A percentile compares a stretch with the other conserved stretches of the same genome.
Evolutionary conservation across 2,329 filamentous ascomycete species (phyloP).

Genomic region (Aureobasidium sp.): DNA sequence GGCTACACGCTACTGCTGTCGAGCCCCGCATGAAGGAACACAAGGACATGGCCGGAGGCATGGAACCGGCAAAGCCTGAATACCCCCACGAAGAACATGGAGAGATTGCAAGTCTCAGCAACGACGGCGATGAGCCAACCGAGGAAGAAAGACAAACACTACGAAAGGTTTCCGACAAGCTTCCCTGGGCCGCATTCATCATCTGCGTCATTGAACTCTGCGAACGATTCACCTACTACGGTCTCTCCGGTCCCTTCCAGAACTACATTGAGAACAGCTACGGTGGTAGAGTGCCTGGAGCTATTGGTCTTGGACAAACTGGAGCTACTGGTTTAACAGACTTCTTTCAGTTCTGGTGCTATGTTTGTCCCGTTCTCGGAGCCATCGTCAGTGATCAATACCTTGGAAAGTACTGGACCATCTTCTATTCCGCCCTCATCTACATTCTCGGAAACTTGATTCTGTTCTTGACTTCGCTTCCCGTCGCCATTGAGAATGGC

Average conservation of each 20-base stretch:
- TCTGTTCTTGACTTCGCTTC: constrained; percentile 58
- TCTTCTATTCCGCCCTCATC: constrained; percentile 57
- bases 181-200: constrained; percentile 41
- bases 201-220: constrained; percentile 45
- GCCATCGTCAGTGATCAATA: constrained; percentile 59
- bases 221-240: constrained; percentile 43
- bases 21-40: constrained; percentile 6
- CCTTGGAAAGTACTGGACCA: constrained; percentile 63
- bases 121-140: constrained; percentile 34
- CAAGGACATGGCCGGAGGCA: constrained; percentile 16
- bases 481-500: constrained; percentile 53
- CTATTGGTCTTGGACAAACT: constrained; percentile 35
- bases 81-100: background rate
- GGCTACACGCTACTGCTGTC: constrained; percentile 15
- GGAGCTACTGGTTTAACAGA: constrained; percentile 40
- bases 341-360: constrained; percentile 45
- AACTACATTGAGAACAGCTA: constrained; percentile 43
- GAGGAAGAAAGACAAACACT: constrained; percentile 38
- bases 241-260: constrained; percentile 41
- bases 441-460: constrained; percentile 61
- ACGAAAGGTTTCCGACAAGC: constrained; percentile 39
- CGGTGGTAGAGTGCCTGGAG: constrained; percentile 34
- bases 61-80: constrained; percentile 8
- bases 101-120: constrained; percentile 17
- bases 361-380: constrained; percentile 39